Evolutionary conservation across 495 filamentous ascomycete genomes (phyloP).

Genomic region (Acidiella bohemica): DNA sequence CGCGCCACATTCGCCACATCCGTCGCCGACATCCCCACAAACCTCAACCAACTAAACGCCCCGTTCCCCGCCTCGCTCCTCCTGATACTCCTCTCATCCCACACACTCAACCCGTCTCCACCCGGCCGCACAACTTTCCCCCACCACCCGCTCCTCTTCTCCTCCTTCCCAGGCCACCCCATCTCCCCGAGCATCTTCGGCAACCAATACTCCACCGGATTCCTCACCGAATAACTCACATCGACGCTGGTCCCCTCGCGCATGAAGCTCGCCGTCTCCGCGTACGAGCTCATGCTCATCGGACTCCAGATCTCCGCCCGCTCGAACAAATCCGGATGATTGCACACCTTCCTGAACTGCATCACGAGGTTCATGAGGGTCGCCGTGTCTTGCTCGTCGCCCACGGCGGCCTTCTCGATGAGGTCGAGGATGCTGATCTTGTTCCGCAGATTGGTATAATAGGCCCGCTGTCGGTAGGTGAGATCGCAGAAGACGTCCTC

Average conservation of each 20-base stretch:
- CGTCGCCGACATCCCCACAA: constrained; percentile 60
- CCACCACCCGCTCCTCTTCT: constrained; percentile 60
- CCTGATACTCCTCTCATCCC: constrained; percentile 66
- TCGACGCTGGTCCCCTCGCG: constrained; percentile 71
- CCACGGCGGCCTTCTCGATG: constrained; percentile 89
- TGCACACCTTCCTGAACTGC: constrained; percentile 99
- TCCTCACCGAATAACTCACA: constrained; percentile 78
- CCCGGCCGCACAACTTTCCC: constrained; percentile 58
- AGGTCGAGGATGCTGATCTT: constrained; percentile 98
- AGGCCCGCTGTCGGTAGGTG: constrained; percentile 91
- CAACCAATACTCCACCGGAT: constrained; percentile 66
- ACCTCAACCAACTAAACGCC: constrained; percentile 82
- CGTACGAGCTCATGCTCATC: constrained; percentile 67
- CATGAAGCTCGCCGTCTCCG: constrained; percentile 87
- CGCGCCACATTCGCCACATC: constrained; percentile 56
- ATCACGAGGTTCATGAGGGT: constrained; percentile 99
- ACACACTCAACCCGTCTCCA: constrained; percentile 90
- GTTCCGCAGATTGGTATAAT: constrained; percentile 80
- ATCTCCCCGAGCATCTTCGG: constrained; percentile 67
- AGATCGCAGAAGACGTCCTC: constrained; percentile 91
- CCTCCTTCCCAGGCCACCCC: constrained; percentile 61
- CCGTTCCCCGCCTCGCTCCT: constrained; percentile 40
- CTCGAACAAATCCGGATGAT: constrained; percentile 95
- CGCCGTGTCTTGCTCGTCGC: constrained; percentile 85
- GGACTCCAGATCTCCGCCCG: constrained; percentile 83